Base-by-base conservation (phyloP, 2,329 filamentous ascomycete genomes). In the Clonostachys chloroleuca region DNA sequence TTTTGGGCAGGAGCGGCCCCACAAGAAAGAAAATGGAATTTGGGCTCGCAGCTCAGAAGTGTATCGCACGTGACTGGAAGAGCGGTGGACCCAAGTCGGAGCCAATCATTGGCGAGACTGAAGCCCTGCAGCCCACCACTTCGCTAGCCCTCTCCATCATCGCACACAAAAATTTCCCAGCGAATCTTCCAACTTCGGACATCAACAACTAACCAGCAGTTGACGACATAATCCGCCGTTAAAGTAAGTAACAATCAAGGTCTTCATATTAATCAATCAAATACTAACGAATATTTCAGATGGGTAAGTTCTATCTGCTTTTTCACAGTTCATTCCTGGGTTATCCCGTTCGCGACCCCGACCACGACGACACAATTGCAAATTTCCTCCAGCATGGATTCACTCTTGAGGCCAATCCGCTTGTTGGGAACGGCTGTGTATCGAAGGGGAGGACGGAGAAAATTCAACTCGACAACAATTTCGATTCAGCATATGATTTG, bases 271-370 rank as follows among this genome's bases (percentile, higher is more conserved):
- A 39, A n/a, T 39, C 17, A 16, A 14, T 24, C 37, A 5, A 9
- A 47, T 56, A 62, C 71, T 77, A 63, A 77, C 65, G 55, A 56
- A 52, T 40, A 48, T 53, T 53, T 54, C 65, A 83, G 79, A 83
- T 83, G 80, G 79, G 80, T 83, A 82, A 82, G 79, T 63, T 51
- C 51, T 49, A 50, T 50, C 55, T 49, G 53, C 51, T 48, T 51
- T 53, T 34, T 33, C 24, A 10, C 24, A 30, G 24, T 10, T 30
- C 24, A 30, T 30, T 30, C 24, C 24, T 30, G 24, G 24, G 10
- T 9, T 30, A 30, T 30, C 24, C 24, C 24, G 8, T 30, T 30
- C 24, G 24, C 24, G 24, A 30, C 24, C 8, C 24, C 24, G 24
- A 30, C 24, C 24, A 30, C 24, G 8, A 30, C 24, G 24, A 30